phyloP scores from a whole-genome alignment of 1,284 basidiomycete species.

The Cutaneotrichosporon sp. region DNA sequence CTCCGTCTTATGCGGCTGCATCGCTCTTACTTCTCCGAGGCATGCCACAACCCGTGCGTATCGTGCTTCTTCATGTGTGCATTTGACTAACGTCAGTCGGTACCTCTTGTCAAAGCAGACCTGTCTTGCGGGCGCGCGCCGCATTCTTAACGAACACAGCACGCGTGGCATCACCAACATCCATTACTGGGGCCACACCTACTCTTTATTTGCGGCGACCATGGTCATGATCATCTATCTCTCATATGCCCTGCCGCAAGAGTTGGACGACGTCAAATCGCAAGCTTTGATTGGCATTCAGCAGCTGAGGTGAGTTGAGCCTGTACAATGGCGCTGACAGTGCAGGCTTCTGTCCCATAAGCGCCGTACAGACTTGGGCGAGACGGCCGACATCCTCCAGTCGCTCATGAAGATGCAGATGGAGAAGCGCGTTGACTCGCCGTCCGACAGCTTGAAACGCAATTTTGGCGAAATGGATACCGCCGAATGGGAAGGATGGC shows the following conservation, averaged over 20 bases:
- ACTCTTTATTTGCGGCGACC: conserved; percentile 16
- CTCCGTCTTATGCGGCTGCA: conserved; percentile 25
- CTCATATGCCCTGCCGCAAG: conserved; percentile 19
- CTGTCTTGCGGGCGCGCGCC: conserved; percentile 15
- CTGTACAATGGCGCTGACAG: background rate
- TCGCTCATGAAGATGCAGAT: conserved; percentile 19
- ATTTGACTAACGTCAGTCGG: background rate
- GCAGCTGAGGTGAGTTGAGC: conserved; percentile 7
- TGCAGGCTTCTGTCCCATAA: conserved; percentile 1
- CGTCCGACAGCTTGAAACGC: conserved; percentile 9
- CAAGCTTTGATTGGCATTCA: conserved; percentile 12
- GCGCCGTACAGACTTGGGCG: conserved; percentile 18
- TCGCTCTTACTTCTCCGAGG: conserved; percentile 24
- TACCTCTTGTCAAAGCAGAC: conserved; percentile 21
- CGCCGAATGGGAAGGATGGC: conserved; percentile 17
- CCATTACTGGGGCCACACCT: conserved; percentile 20
- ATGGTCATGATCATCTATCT: conserved; percentile 19
- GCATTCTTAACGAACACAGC: conserved; percentile 6
- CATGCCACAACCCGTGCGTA: conserved; percentile 21
- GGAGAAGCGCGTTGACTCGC: conserved; percentile 7
- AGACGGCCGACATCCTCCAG: conserved; percentile 16
- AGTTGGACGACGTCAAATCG: conserved; percentile 14
- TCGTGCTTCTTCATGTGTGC: background rate
- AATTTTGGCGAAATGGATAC: conserved; percentile 10
- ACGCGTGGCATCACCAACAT: conserved; percentile 9